Percentiles rank a stretch among this genome's conserved stretches.
phyloP scores from a whole-genome alignment of 1,139 yeast genomes.

The Yamadazyma epiphylla region DNA sequence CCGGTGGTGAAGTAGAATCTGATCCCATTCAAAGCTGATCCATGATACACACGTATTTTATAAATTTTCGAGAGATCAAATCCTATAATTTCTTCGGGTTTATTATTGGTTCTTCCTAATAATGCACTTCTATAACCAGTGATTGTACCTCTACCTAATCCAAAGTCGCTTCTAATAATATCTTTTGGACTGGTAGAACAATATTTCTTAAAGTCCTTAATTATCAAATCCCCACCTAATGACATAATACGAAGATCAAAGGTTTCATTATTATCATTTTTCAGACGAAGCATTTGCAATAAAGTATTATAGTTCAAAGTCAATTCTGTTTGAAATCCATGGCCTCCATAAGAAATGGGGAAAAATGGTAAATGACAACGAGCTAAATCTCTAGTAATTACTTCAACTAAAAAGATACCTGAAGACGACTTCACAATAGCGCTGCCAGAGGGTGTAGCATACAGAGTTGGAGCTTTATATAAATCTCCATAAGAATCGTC shows the following conservation, averaged over 20 bases:
- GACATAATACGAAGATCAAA: constrained; percentile 50
- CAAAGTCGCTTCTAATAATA: constrained; percentile 39
- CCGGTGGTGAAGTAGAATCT: constrained; percentile 17
- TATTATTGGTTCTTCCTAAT: constrained; percentile 32
- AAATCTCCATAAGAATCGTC: constrained; percentile 16
- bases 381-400: constrained; percentile 60
- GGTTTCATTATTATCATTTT: constrained; percentile 26
- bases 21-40: constrained; percentile 78
- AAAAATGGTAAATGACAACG: constrained; percentile 57
- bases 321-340: constrained; percentile 54
- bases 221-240: constrained; percentile 33
- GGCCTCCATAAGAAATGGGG: constrained; percentile 54
- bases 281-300: constrained; percentile 31
- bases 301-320: constrained; percentile 45
- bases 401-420: constrained; percentile 75
- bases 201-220: constrained; percentile 26
- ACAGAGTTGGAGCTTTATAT: constrained; percentile 22
- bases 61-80: constrained; percentile 30
- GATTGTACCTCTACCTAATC: constrained; percentile 30
- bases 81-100: constrained; percentile 20
- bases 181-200: constrained; percentile 12
- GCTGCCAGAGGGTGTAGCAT: constrained; percentile 31
- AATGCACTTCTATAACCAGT: constrained; percentile 44
- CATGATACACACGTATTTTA: constrained; percentile 61
- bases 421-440: constrained; percentile 48